Evolutionary conservation across 352 stramenopile species (phyloP).

Genomic region (Peronospora destructor): DNA sequence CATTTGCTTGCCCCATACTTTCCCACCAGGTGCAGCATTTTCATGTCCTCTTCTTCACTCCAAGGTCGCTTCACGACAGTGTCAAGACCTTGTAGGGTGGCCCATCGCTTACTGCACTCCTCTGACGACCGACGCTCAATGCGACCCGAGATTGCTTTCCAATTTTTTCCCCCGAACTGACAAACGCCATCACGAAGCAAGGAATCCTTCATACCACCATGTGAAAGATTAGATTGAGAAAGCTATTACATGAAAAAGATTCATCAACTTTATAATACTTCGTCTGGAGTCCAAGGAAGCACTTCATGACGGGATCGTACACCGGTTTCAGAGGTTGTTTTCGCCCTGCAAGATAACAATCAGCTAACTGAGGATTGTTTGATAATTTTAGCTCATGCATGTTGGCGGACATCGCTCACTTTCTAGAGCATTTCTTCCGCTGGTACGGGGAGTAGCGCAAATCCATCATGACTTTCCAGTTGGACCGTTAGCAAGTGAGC

Average conservation of each 20-base stretch:
- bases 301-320: constrained; percentile 5
- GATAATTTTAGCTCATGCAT: background rate
- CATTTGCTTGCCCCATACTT: constrained; percentile 61
- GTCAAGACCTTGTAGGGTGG: constrained; percentile 57
- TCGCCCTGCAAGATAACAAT: constrained; percentile 11
- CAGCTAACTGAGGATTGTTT: background rate
- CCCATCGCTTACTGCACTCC: constrained; percentile 67
- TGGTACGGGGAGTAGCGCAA: constrained; percentile 25
- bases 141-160: constrained; percentile 57
- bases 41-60: constrained; percentile 50
- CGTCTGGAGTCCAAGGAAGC: constrained; percentile 33
- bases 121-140: constrained; percentile 38
- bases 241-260: background rate
- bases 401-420: constrained; percentile 21
- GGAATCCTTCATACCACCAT: constrained; percentile 41
- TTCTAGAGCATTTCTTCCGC: constrained; percentile 26
- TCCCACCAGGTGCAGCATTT: constrained; percentile 54
- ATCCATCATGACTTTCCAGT: constrained; percentile 19
- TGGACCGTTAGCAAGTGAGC: constrained; percentile 2
- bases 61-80: constrained; percentile 62
- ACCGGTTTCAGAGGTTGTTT: background rate
- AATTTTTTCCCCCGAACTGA: constrained; percentile 73
- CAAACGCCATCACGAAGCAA: constrained; percentile 59
- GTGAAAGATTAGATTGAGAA: background rate
- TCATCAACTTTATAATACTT: constrained; percentile 23